A percentile compares a stretch with the other conserved stretches of the same genome.
phyloP scores from a whole-genome alignment of 129 eudicot genomes.

The Heracleum sosnowskyi region DNA sequence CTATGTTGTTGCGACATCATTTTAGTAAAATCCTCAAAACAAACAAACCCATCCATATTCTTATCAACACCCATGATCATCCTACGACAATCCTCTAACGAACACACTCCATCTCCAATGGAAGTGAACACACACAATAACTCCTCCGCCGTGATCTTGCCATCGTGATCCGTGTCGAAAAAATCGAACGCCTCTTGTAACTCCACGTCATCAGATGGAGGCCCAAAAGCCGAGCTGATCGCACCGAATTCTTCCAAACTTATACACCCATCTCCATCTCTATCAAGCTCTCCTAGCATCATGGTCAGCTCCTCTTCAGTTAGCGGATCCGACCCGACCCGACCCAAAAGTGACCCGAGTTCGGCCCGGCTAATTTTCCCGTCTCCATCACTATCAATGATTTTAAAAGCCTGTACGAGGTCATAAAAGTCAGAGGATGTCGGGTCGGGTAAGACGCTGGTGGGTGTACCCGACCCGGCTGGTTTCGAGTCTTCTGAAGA shows the following conservation, averaged over 20 bases:
- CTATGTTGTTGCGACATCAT: slow-evolving; percentile 65
- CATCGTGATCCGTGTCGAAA: slow-evolving; percentile 77
- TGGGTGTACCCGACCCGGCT: slow-evolving; percentile 41
- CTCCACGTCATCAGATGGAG: slow-evolving; percentile 49
- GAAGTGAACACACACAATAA: slow-evolving; percentile 39
- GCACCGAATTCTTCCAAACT: slow-evolving; percentile 55
- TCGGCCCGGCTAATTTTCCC: slow-evolving; percentile 50
- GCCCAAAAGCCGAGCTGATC: slow-evolving; percentile 56
- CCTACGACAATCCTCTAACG: slow-evolving; percentile 73
- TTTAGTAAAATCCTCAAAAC: slow-evolving; percentile 63
- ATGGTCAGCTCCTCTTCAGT: slow-evolving; percentile 38
- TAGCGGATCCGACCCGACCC: slow-evolving; percentile 35
- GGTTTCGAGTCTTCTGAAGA: slow-evolving; percentile 21
- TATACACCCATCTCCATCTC: slow-evolving; percentile 70
- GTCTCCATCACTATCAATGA: slow-evolving; percentile 61
- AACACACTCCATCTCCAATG: slow-evolving; percentile 56
- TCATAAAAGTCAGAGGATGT: slow-evolving; percentile 28
- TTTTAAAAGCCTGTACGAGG: slow-evolving; percentile 42
- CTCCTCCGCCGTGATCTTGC: slow-evolving; percentile 72
- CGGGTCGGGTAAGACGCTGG: slow-evolving; percentile 40
- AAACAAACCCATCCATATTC: slow-evolving; percentile 73
- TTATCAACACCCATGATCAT: slow-evolving; percentile 71
- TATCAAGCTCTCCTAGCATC: slow-evolving; percentile 55
- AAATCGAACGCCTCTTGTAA: slow-evolving; percentile 53
- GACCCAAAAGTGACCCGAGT: slow-evolving; percentile 32